phyloP scores from a whole-genome alignment of 345 rosid genomes.

The Schrenkiella parvula region DNA sequence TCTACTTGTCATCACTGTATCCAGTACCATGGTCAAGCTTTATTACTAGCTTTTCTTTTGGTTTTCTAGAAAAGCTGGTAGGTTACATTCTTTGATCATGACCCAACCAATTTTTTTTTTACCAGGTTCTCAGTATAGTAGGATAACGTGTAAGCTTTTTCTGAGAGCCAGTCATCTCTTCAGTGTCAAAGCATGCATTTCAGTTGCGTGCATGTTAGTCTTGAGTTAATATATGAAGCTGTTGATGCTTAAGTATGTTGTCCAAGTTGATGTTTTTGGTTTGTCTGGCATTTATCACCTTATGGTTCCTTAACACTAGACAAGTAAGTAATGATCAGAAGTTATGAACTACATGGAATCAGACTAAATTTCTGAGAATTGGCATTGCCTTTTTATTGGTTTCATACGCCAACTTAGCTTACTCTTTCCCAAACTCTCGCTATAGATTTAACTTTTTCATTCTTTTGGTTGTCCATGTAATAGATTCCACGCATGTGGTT shows the following conservation, averaged over 20 bases:
- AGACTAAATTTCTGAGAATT: neutral
- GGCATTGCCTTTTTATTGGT: neutral
- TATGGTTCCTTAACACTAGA: neutral
- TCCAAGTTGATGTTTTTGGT: conserved; percentile 6
- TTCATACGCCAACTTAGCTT: neutral
- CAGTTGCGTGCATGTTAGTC: conserved; percentile 8
- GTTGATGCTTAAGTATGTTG: neutral
- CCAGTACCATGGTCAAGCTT: neutral
- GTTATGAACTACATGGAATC: neutral
- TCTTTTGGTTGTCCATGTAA: conserved; percentile 2
- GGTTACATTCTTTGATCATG: neutral
- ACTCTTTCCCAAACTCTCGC: neutral
- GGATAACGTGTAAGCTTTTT: neutral
- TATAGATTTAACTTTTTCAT: neutral
- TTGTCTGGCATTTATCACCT: neutral
- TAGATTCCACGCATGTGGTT: neutral
- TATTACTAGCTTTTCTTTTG: neutral
- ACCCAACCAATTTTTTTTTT: neutral
- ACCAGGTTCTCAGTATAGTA: neutral
- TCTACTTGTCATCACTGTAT: neutral
- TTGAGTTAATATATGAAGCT: conserved; percentile 6
- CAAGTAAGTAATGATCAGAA: neutral
- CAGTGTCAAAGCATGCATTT: neutral
- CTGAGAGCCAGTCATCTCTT: neutral
- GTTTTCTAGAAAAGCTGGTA: neutral